Evolutionary conservation across 1,284 basidiomycete genomes (phyloP), one percentile per base, ranked within the genome.

Genomic region (Stereum hirsutum): DNA sequence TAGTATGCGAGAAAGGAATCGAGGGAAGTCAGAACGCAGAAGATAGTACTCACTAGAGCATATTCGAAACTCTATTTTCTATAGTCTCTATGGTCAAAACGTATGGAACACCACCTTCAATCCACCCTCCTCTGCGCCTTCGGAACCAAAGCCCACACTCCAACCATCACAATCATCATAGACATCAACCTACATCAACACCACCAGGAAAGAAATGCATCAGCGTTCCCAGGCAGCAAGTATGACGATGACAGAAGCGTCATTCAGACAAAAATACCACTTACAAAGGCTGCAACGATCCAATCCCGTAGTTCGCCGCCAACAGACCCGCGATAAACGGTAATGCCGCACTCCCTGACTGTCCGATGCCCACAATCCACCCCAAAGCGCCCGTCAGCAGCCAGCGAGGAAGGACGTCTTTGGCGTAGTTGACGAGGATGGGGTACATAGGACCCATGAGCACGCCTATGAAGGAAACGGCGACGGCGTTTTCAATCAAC

Each of bases 371-470:
- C 2, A 74, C 69, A 28, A 81, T 78, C 74, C 78, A 80, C 1
- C 82, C 81, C 26, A 85, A 76, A n/a, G 74, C 70, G 1, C 68
- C 78, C 0, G 74, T 75, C 41, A 83, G 69, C 7, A 85, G 63
- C 66, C 75, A 78, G 6, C 64, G 65, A 4, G 81, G 81, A 2
- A 87, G 58, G 45, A 84, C 63, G 2, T 68, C 63, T 6, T 70
- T 68, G 3, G 75, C 62, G 43, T 76, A 68, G 52, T 75, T 77
- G 64, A 81, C 74, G n/a, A 75, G 69, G 45, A 81, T 77, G 0
- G 80, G 81, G 53, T 78, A 85, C 46, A 51, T 46, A n/a, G 39
- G 47, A 2, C 73, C 73, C 5, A 75, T 61, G 12, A 74, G 56
- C n/a, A 73, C 39, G 31, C 81, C 81, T 42, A 81, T 63, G 41